Conservation (phyloP, 208 protist species). For the Trypanosoma theileri region DNA sequence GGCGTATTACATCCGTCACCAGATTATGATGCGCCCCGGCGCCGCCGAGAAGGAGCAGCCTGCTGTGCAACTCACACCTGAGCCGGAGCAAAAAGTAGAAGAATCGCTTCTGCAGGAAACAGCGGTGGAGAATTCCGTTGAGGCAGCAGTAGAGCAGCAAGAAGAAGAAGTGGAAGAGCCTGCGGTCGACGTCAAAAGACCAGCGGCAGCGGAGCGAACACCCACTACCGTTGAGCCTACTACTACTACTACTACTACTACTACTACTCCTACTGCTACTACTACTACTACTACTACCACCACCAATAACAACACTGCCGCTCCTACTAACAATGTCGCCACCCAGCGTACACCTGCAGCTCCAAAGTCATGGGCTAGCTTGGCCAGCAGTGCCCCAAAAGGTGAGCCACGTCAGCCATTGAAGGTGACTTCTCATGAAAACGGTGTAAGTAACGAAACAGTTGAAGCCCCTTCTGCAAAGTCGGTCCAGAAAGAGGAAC, state of each 20-base stretch:
- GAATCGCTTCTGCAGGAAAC: neutral
- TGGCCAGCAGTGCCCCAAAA: constrained; percentile 42
- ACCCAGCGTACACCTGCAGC: constrained; percentile 21
- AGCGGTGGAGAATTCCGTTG: neutral
- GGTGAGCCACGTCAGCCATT: constrained; percentile 31
- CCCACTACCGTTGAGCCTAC: neutral
- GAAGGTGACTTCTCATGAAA: constrained; percentile 43
- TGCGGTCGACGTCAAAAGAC: neutral
- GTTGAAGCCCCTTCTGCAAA: constrained; percentile 33
- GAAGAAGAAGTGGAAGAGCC: neutral
- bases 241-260: too few species aligned
- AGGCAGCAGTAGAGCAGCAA: neutral
- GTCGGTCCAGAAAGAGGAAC: constrained; percentile 15
- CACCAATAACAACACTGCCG: neutral
- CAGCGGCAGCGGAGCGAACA: constrained; percentile 5
- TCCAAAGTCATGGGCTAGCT: constrained; percentile 71
- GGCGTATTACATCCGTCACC: constrained; percentile 82
- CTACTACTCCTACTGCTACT: too few species aligned
- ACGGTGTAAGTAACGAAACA: constrained; percentile 25
- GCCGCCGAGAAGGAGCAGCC: constrained; percentile 38
- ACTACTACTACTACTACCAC: too few species aligned
- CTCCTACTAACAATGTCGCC: constrained; percentile 9
- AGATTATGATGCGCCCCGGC: constrained; percentile 73
- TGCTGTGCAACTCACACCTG: constrained; percentile 20
- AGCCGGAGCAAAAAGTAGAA: neutral